phyloP scores from a whole-genome alignment of 495 filamentous ascomycete genomes.

The Aspergillus wentii region DNA sequence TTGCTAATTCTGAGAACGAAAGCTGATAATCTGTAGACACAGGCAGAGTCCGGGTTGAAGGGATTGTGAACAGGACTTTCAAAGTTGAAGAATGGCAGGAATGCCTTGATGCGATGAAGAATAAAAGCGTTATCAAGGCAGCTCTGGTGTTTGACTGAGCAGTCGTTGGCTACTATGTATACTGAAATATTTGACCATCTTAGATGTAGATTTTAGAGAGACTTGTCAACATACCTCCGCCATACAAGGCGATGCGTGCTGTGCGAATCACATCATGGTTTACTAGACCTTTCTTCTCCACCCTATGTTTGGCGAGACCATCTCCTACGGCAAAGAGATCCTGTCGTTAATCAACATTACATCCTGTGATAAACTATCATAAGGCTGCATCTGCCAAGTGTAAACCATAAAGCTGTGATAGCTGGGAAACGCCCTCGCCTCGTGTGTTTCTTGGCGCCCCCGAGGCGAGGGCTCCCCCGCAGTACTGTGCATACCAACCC shows the following conservation, averaged over 20 bases:
- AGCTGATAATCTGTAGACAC: no score
- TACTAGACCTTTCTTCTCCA: neutral
- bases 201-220: slow-evolving; percentile 52
- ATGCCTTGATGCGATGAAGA: slow-evolving; percentile 18
- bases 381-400: no score
- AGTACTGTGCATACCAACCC: no score
- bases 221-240: slow-evolving; percentile 3
- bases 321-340: slow-evolving; percentile 2
- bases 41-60: slow-evolving; percentile 36
- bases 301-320: slow-evolving; percentile 1
- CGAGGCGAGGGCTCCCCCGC: no score
- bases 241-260: slow-evolving; percentile 1
- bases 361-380: no score
- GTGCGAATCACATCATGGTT: slow-evolving; percentile 2
- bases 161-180: neutral
- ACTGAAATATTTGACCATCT: no score
- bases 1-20: no score
- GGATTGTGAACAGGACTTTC: slow-evolving; percentile 30
- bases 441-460: no score
- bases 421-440: no score
- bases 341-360: no score
- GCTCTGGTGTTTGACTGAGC: slow-evolving; percentile 52
- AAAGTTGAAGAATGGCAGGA: slow-evolving; percentile 19
- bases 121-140: slow-evolving; percentile 58
- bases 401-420: no score